A percentile compares a stretch with the other conserved stretches of the same genome.
Evolutionary conservation across 2,329 filamentous ascomycete genomes (phyloP).

Genomic region (Elsinoe batatas): DNA sequence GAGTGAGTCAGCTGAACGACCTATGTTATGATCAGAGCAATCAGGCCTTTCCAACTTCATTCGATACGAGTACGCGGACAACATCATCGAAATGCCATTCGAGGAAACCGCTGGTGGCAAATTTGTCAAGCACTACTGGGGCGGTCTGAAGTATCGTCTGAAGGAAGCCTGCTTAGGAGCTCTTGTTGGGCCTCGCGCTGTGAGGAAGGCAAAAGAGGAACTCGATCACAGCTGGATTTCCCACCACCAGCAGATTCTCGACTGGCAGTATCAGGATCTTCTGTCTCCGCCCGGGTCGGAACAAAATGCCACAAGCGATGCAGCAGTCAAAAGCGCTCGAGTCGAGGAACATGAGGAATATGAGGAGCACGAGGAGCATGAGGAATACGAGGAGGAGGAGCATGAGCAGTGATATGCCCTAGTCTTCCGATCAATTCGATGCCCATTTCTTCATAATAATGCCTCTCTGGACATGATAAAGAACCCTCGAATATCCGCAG

Average conservation of each 20-base stretch:
- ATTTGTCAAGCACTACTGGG: not conserved
- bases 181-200: not conserved
- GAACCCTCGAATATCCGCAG: no score
- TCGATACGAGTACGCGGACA: slow-evolving; percentile 23
- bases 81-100: not conserved
- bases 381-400: no score
- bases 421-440: no score
- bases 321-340: not conserved
- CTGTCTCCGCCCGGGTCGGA: not conserved
- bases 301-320: not conserved
- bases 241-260: not conserved
- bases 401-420: no score
- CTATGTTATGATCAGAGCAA: slow-evolving; percentile 15
- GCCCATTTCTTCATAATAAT: no score
- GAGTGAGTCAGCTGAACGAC: no score
- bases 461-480: no score
- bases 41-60: slow-evolving; percentile 27
- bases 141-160: not conserved
- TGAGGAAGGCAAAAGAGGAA: not conserved
- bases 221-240: not conserved
- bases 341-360: no score
- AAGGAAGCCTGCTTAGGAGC: not conserved
- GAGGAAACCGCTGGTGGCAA: not conserved
- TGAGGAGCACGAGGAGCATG: no score
- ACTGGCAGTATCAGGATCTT: not conserved